A percentile compares a stretch with the other conserved stretches of the same genome.
These are phyloP conservation scores for Capsicum chinense DNA, from an alignment of 257 asterid species.

Conservation along the genomic window DNA sequence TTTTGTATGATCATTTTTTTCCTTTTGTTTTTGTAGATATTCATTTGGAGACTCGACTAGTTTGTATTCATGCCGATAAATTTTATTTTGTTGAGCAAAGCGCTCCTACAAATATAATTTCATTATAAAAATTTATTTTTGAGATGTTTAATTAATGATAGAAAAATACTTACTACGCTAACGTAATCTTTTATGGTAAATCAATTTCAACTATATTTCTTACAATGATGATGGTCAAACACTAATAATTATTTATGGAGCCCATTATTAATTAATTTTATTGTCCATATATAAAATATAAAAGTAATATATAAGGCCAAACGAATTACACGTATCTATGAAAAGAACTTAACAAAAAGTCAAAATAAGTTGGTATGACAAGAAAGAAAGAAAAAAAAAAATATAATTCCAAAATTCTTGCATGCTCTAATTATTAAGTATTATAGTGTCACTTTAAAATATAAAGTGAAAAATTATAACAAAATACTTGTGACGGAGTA, in stretches of 20 bases:
- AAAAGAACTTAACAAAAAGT: constrained; percentile 3
- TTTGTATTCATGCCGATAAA: background rate
- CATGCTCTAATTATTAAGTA: background rate
- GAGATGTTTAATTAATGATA: background rate
- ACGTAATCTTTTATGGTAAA: background rate
- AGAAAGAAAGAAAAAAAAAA: background rate
- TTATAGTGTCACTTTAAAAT: background rate
- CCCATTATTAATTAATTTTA: background rate
- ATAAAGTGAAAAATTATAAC: no score
- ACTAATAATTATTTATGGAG: constrained; percentile 14
- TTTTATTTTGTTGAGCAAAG: background rate
- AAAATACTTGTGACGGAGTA: background rate
- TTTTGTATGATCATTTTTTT: background rate
- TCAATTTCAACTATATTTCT: background rate
- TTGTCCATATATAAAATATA: background rate
- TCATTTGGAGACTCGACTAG: background rate
- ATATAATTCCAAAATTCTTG: background rate
- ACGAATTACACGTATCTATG: background rate
- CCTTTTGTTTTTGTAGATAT: background rate
- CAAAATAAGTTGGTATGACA: constrained; percentile 17
- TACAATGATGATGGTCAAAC: constrained; percentile 23
- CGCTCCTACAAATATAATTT: background rate
- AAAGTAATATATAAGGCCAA: background rate
- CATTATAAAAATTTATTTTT: background rate
- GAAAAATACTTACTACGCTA: background rate